Evolutionary conservation across 208 protist species (phyloP).

Genomic region (Acanthamoeba healyi): DNA sequence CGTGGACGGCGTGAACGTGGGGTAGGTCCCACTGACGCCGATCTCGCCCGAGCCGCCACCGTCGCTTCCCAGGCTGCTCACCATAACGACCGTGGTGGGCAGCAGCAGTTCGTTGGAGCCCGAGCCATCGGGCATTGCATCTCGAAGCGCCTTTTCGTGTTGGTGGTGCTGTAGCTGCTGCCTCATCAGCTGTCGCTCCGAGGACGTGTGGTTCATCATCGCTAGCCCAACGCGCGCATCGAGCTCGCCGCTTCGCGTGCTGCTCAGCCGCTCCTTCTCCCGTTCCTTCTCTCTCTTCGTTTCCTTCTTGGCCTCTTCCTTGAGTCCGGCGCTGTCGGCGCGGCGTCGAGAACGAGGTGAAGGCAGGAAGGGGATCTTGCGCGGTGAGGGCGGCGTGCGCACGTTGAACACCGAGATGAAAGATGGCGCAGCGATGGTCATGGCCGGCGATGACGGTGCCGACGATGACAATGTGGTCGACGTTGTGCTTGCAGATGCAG

Average conservation of each 20-base stretch:
- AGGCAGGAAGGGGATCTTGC: slow-evolving; percentile 15
- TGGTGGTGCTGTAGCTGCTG: not conserved
- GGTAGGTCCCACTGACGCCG: not conserved
- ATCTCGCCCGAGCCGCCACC: not conserved
- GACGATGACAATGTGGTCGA: not conserved
- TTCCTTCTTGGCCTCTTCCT: not conserved
- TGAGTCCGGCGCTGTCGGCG: not conserved
- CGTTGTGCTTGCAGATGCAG: not conserved
- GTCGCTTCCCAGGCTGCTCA: no score
- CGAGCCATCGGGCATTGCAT: not conserved
- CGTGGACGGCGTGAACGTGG: not conserved
- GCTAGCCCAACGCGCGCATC: not conserved
- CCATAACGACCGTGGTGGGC: not conserved
- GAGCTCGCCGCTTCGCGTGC: not conserved
- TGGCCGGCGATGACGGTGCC: not conserved
- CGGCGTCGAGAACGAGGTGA: slow-evolving; percentile 4
- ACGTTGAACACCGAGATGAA: not conserved
- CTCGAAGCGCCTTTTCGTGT: not conserved
- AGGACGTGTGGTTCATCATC: not conserved
- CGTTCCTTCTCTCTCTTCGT: not conserved
- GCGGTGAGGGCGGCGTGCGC: slow-evolving; percentile 37
- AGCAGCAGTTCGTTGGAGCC: not conserved
- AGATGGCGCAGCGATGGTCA: not conserved
- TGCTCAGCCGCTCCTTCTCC: not conserved
- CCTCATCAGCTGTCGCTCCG: not conserved